Evolutionary conservation across 1,139 yeast species (phyloP), one percentile per base, ranked within the genome.

Genomic region (Kodamaea derodonti): DNA sequence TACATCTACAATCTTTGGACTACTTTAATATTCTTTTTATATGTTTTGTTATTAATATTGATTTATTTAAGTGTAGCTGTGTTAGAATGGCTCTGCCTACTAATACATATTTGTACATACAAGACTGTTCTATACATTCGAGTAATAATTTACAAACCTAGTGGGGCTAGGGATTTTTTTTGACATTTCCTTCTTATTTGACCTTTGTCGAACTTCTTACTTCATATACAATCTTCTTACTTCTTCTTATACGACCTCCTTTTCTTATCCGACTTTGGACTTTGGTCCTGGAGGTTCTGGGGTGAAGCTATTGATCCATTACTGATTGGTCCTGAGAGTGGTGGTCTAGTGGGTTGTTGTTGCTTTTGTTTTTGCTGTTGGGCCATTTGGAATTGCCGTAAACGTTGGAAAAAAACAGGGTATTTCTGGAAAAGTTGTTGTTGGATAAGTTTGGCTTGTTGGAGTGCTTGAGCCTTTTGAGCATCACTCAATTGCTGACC

Each of bases 401-500:
- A 56, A 33, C 71, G 54, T 39, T 69, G 73, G 52, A 69, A 69
- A 41, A 69, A 69, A 1, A 55, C 53, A 1, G 75, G 74, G 47
- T 66, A 69, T 38, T 66, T 62, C 41, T 66, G 73, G 4, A 67
- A 46, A 37, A 69, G 51, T 36, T 66, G 72, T 36, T 66, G 74
- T 43, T 69, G 75, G 29, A 66, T 54, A 24, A 58, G 43, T 38
- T 67, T 66, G 9, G 72, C 72, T 42, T 69, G 74, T 36, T 65
- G 69, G 15, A 66, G 47, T 1, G 75, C 74, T 41, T 66, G 72
- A 41, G 66, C 73, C 37, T 68, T 71, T 40, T 69, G 75, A 37
- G 65, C 72, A 4, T 68, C 68, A 3, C 63, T 65, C 36, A 69
- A 58, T 36, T 62, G 64, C 20, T 66, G 62, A 14, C 72, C 59